Evolutionary conservation across 1,284 basidiomycete genomes (phyloP).

Genomic region (Ganoderma leucocontextum): DNA sequence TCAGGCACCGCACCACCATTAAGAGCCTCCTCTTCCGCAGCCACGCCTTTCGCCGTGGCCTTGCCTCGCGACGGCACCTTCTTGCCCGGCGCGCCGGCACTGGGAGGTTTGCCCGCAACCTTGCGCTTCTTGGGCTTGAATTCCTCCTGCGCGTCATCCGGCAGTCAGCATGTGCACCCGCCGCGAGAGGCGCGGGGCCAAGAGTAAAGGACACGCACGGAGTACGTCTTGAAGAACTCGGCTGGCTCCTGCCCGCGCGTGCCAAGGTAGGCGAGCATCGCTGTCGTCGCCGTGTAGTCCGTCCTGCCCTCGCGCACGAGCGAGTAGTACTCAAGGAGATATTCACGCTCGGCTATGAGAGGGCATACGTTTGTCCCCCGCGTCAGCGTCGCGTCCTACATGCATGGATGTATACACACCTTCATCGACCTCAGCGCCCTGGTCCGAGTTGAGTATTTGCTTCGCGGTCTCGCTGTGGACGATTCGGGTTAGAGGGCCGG

Average conservation of each 20-base stretch:
- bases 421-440: slow-evolving; percentile 35
- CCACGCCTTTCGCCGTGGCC: neutral
- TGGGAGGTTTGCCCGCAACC: neutral
- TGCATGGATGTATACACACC: slow-evolving; percentile 12
- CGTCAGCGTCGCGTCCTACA: neutral
- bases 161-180: neutral
- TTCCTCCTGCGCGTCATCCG: neutral
- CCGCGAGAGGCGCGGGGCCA: too few species aligned
- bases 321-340: slow-evolving; percentile 38
- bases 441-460: slow-evolving; percentile 31
- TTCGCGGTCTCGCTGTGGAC: slow-evolving; percentile 28
- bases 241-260: slow-evolving; percentile 31
- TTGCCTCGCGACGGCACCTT: neutral
- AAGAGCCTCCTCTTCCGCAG: neutral
- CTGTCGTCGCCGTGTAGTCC: slow-evolving; percentile 34
- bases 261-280: slow-evolving; percentile 33
- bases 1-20: neutral
- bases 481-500: neutral
- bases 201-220: slow-evolving; percentile 17
- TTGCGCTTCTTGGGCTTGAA: slow-evolving; percentile 1
- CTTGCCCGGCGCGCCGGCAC: neutral
- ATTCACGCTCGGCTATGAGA: slow-evolving; percentile 33
- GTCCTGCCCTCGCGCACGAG: slow-evolving; percentile 40
- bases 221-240: slow-evolving; percentile 39
- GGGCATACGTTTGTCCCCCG: neutral